phyloP scores from a whole-genome alignment of 2,329 filamentous ascomycete genomes.

The Diplocarpon rosae region DNA sequence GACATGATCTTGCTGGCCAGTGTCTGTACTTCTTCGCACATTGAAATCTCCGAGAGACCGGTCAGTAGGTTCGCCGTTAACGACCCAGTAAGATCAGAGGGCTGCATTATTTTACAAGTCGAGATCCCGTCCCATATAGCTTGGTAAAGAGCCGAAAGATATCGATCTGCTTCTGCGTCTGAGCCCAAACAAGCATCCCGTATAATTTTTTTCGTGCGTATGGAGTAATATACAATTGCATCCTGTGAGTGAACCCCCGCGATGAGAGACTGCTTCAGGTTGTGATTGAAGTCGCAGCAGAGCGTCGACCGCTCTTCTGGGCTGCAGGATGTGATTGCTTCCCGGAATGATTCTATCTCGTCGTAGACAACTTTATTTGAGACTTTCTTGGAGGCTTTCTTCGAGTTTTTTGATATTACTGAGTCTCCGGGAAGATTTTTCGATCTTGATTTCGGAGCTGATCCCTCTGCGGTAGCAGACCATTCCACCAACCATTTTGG shows the following conservation, averaged over 20 bases:
- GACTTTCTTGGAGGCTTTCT: too few relatives aligned
- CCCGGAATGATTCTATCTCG: slow-evolving; percentile 11
- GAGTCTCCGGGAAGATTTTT: too few relatives aligned
- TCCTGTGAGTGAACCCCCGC: slow-evolving; percentile 15
- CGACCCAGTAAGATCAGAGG: slow-evolving; percentile 10
- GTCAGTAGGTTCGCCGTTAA: slow-evolving; percentile 11
- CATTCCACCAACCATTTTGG: slow-evolving; percentile 19
- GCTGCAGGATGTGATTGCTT: slow-evolving; percentile 1
- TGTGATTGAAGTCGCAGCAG: slow-evolving; percentile 15
- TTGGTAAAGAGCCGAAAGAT: slow-evolving; percentile 16
- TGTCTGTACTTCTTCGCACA: slow-evolving; percentile 8
- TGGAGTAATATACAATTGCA: slow-evolving; percentile 1
- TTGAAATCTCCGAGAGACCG: slow-evolving; percentile 12
- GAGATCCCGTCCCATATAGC: slow-evolving; percentile 21
- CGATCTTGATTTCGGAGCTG: too few relatives aligned
- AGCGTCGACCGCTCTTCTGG: slow-evolving; percentile 1
- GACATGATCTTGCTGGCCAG: slow-evolving; percentile 15
- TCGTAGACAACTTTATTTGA: neutral
- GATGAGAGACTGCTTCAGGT: slow-evolving; percentile 17
- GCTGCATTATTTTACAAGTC: slow-evolving; percentile 16
- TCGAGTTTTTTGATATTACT: neutral
- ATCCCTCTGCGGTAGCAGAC: neutral
- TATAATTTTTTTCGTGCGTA: slow-evolving; percentile 1
- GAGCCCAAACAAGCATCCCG: slow-evolving; percentile 1
- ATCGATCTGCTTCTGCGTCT: neutral